These are phyloP conservation scores for Pseudozyma hubeiensis DNA, from an alignment of 1,284 basidiomycete species.

Conservation along the genomic window DNA sequence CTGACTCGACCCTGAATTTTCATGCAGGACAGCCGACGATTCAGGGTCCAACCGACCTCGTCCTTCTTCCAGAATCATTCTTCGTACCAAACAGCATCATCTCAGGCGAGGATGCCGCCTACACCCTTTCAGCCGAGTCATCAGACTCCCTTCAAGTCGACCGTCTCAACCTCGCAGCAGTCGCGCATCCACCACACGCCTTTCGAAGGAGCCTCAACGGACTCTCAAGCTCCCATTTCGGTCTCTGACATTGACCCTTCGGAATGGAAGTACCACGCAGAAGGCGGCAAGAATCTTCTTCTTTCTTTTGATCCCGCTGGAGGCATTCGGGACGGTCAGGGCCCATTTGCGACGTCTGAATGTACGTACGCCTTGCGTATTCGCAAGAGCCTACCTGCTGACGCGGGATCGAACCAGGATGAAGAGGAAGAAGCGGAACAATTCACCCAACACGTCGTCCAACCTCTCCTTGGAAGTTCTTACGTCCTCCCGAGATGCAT, in stretches of 20 bases:
- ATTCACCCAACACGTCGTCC: conserved; percentile 26
- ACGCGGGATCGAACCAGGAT: neutral
- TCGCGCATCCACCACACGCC: conserved; percentile 24
- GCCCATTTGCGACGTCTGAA: conserved; percentile 18
- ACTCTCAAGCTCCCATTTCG: conserved; percentile 1
- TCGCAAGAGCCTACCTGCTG: conserved; percentile 13
- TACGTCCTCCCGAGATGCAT: conserved; percentile 18
- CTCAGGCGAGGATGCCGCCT: conserved; percentile 36
- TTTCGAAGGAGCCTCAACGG: neutral
- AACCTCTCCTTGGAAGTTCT: conserved; percentile 25
- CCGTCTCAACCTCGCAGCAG: conserved; percentile 41
- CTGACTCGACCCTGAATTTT: conserved; percentile 8
- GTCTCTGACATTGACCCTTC: conserved; percentile 32
- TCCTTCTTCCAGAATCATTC: conserved; percentile 1
- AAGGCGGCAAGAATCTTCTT: conserved; percentile 54
- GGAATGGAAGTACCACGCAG: conserved; percentile 48
- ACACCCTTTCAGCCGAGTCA: conserved; percentile 44
- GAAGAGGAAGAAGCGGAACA: conserved; percentile 26
- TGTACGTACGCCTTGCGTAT: conserved; percentile 35
- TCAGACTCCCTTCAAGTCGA: conserved; percentile 51
- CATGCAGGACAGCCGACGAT: neutral
- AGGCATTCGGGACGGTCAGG: neutral
- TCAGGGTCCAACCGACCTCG: conserved; percentile 8
- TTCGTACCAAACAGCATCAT: neutral
- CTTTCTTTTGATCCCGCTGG: conserved; percentile 26